Percentiles rank a stretch among this genome's conserved stretches.
phyloP scores from a whole-genome alignment of 352 stramenopile genomes.

The Globisporangium acanthophoron region DNA sequence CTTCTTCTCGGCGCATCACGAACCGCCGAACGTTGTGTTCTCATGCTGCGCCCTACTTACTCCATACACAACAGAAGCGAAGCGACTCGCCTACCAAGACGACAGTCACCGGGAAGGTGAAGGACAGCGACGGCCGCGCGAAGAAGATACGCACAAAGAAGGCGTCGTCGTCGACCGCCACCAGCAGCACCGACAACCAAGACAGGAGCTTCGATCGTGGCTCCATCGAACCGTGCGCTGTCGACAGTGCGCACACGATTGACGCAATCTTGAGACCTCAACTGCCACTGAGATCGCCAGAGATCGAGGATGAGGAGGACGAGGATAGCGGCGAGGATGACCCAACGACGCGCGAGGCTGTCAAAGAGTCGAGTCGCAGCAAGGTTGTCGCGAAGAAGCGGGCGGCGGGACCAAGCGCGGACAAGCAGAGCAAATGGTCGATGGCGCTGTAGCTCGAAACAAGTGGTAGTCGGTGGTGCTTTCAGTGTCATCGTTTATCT shows the following conservation, averaged over 20 bases:
- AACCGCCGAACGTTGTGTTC: background rate
- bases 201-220: conserved; percentile 36
- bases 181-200: conserved; percentile 5
- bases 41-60: background rate
- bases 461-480: too few species aligned
- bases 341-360: conserved; percentile 48
- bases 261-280: background rate
- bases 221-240: conserved; percentile 11
- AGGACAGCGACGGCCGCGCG: background rate
- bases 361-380: conserved; percentile 59
- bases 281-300: background rate
- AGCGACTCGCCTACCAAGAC: background rate
- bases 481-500: too few species aligned
- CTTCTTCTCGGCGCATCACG: background rate
- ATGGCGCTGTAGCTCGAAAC: too few species aligned
- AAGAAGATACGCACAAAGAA: conserved; percentile 3
- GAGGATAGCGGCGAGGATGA: conserved; percentile 23
- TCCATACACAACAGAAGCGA: background rate
- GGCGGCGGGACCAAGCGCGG: background rate
- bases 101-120: background rate
- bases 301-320: conserved; percentile 26
- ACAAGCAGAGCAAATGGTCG: too few species aligned
- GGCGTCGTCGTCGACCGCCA: background rate
- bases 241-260: background rate
- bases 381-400: conserved; percentile 58